These are phyloP conservation scores for Epichloe uncinata DNA, from an alignment of 2,329 filamentous ascomycete species.

Conservation along the genomic window DNA sequence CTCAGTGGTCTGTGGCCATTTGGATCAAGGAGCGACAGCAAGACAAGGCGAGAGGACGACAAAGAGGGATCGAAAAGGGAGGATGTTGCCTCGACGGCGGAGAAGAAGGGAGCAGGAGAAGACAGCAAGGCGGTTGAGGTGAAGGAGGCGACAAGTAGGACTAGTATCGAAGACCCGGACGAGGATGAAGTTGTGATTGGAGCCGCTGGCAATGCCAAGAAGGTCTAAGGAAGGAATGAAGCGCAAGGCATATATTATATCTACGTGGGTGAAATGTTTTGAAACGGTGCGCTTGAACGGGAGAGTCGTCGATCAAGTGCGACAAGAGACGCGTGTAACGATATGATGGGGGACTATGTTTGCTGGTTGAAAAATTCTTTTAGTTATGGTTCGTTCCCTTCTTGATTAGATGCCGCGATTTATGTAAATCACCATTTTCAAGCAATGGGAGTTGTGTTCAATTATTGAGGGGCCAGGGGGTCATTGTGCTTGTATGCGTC, in stretches of 20 bases:
- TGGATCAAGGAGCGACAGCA: conserved; percentile 24
- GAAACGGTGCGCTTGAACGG: neutral
- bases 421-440: conserved; percentile 5
- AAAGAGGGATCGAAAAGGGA: conserved; percentile 15
- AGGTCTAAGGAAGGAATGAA: neutral
- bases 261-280: neutral
- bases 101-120: conserved; percentile 5
- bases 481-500: neutral
- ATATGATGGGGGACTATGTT: neutral
- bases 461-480: too few species aligned
- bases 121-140: conserved; percentile 36
- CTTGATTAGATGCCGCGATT: neutral
- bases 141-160: conserved; percentile 38
- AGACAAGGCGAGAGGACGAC: conserved; percentile 15
- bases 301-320: neutral
- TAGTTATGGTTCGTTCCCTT: neutral
- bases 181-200: conserved; percentile 34
- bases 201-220: neutral
- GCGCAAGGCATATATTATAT: neutral
- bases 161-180: conserved; percentile 47
- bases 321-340: conserved; percentile 1
- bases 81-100: neutral
- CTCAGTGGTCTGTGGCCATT: conserved; percentile 48
- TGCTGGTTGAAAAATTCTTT: neutral
- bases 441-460: neutral